phyloP scores from a whole-genome alignment of 352 stramenopile genomes.

The Phytopythium boreale region DNA sequence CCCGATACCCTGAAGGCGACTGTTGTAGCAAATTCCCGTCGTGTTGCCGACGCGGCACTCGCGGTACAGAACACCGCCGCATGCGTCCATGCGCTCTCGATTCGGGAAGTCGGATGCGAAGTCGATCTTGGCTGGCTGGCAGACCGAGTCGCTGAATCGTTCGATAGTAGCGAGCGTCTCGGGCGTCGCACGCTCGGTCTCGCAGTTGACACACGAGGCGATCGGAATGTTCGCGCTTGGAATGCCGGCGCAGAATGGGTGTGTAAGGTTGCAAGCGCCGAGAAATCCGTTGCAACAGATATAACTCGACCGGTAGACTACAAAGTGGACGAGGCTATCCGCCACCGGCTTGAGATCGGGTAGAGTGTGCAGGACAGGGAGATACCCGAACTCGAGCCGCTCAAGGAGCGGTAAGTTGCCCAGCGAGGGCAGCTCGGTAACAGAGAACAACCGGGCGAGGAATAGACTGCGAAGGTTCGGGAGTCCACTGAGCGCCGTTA shows the following conservation, averaged over 20 bases:
- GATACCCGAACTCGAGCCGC: constrained; percentile 21
- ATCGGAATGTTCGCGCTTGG: neutral
- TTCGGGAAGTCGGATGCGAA: constrained; percentile 18
- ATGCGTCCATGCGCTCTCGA: constrained; percentile 20
- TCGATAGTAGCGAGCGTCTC: constrained; percentile 12
- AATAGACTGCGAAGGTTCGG: constrained; percentile 27
- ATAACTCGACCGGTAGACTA: constrained; percentile 17
- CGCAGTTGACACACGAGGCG: constrained; percentile 15
- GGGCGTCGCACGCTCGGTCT: neutral
- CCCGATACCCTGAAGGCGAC: constrained; percentile 28
- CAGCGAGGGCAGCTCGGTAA: constrained; percentile 30
- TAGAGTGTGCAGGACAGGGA: constrained; percentile 11
- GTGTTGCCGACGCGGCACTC: constrained; percentile 19
- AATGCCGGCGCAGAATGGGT: constrained; percentile 17
- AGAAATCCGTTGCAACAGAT: constrained; percentile 42
- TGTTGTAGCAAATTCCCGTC: constrained; percentile 33
- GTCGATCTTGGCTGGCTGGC: constrained; percentile 9
- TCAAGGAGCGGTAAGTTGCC: constrained; percentile 13
- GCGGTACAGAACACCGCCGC: constrained; percentile 20
- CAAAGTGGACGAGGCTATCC: constrained; percentile 17
- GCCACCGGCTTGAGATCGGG: constrained; percentile 19
- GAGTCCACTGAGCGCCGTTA: constrained; percentile 29
- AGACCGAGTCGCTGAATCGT: constrained; percentile 11
- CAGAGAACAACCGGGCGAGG: constrained; percentile 15
- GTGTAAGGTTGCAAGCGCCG: constrained; percentile 19